These are phyloP conservation scores for Lactifluus hygrophoroides DNA, from an alignment of 768 basidiomycete species.

Conservation along the genomic window DNA sequence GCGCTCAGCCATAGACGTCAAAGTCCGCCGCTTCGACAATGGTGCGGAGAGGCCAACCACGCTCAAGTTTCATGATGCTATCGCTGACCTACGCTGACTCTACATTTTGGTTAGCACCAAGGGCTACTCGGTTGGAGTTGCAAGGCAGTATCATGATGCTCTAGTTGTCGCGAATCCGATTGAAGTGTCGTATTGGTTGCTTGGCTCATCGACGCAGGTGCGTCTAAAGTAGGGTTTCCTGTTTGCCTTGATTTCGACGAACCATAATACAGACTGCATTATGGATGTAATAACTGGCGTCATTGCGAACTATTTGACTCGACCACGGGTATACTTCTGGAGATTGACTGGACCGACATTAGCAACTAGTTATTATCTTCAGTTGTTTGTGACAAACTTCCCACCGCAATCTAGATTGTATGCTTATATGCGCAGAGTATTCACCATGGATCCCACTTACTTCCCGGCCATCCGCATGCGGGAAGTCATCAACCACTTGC, in stretches of 20 bases:
- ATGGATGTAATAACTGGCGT: no score
- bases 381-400: not conserved
- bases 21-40: conserved; percentile 35
- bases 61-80: conserved; percentile 67
- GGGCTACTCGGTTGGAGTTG: conserved; percentile 46
- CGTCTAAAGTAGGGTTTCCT: conserved; percentile 40
- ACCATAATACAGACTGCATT: no score
- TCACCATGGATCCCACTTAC: conserved; percentile 60
- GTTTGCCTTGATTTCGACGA: no score
- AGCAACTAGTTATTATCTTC: conserved; percentile 28
- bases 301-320: conserved; percentile 51
- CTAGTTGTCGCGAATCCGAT: conserved; percentile 57
- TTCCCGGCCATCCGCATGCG: conserved; percentile 56
- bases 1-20: conserved; percentile 76
- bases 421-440: conserved; percentile 55
- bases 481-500: conserved; percentile 57
- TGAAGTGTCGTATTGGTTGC: conserved; percentile 67
- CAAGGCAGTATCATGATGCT: conserved; percentile 65
- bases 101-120: conserved; percentile 68
- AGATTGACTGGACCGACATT: conserved; percentile 78
- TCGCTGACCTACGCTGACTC: conserved; percentile 72
- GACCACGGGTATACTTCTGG: conserved; percentile 52
- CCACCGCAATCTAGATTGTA: conserved; percentile 43
- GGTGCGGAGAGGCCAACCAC: conserved; percentile 29
- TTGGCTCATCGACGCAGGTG: conserved; percentile 69